Percentiles rank a stretch among this genome's conserved stretches.
Conservation (phyloP, 768 basidiomycete genomes). For the Rhodotorula graminis region DNA sequence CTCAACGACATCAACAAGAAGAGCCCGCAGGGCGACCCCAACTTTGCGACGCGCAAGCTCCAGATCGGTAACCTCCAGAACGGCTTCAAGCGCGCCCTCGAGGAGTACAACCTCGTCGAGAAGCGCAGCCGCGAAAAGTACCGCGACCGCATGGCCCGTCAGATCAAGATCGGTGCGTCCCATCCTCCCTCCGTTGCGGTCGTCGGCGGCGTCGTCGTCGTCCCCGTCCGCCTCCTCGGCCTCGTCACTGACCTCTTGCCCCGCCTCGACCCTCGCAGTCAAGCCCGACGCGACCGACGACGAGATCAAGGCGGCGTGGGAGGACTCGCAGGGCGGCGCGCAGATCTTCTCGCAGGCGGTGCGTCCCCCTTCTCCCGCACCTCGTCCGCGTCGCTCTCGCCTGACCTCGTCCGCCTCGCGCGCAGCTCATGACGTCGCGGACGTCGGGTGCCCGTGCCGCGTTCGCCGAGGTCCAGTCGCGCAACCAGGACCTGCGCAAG, state of each 20-base stretch:
- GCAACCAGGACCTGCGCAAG: constrained; percentile 75
- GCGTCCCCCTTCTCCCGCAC: not conserved
- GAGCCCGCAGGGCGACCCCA: constrained; percentile 42
- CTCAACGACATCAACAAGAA: constrained; percentile 49
- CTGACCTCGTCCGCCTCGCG: not conserved
- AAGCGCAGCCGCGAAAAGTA: constrained; percentile 52
- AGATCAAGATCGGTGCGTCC: constrained; percentile 50
- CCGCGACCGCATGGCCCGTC: constrained; percentile 51
- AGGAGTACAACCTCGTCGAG: constrained; percentile 52
- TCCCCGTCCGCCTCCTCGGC: too few relatives aligned
- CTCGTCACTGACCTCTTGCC: too few relatives aligned
- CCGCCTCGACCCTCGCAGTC: constrained; percentile 14
- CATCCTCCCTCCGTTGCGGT: not conserved
- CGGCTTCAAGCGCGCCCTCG: constrained; percentile 49
- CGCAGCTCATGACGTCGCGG: constrained; percentile 63
- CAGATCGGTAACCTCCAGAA: constrained; percentile 50
- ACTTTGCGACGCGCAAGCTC: constrained; percentile 40
- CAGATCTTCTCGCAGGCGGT: constrained; percentile 43
- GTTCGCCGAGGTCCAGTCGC: constrained; percentile 79
- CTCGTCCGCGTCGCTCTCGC: too few relatives aligned
- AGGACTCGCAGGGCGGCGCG: constrained; percentile 34
- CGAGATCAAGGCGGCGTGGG: constrained; percentile 41
- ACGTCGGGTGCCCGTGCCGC: constrained; percentile 77
- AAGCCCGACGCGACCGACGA: constrained; percentile 44
- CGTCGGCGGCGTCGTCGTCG: not conserved